Base-by-base conservation (phyloP, 2,329 filamentous ascomycete species). In the Aspergillus caelatus region DNA sequence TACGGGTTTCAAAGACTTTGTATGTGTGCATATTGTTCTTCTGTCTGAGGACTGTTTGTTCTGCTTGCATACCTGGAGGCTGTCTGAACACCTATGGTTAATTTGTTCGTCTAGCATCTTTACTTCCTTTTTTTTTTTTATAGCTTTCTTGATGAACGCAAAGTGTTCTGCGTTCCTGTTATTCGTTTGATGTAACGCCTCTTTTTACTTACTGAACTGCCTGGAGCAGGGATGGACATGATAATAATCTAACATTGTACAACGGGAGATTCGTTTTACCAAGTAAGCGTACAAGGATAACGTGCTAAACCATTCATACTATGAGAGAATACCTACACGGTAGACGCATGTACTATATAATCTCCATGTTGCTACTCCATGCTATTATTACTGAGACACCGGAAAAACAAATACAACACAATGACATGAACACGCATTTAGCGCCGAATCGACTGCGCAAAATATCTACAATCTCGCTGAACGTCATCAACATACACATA, bases 31-130 rank as follows among this genome's bases (percentile, higher is more conserved):
- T 48, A 48, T 48, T 26, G 12, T 48, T 57, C 10, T 32, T 30
- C 39, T 55, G 55, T 56, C 30, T 55, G n/a, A 14, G 32, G 14
- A 36, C 30, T 58, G 41, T 39, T 26, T 57, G 46, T 39, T 10
- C 26, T 53, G 41, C 62, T 46, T 45, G 56, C 34, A 39, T 55
- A 14, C 23, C 23, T 36, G 65, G 61, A 52, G 66, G 66, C 50
- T 67, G 65, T 67, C 63, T 68, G 62, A 62, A 58, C 55, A 26
- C 63, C 65, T 41, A 63, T 62, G 62, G 54, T 61, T 63, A 43
- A 59, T 62, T 55, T 64, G 55, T 55, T 53, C 59, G 50, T 55
- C 60, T 53, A 61, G 26, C 46, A 64, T 63, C 30, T 36, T 54
- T 21, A 36, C n/a, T 4, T 36, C 28, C n/a, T 12, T 30, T 54